These are phyloP conservation scores for Asterochloris erici DNA, from an alignment of 139 green algal genomes.

Conservation along the genomic window DNA sequence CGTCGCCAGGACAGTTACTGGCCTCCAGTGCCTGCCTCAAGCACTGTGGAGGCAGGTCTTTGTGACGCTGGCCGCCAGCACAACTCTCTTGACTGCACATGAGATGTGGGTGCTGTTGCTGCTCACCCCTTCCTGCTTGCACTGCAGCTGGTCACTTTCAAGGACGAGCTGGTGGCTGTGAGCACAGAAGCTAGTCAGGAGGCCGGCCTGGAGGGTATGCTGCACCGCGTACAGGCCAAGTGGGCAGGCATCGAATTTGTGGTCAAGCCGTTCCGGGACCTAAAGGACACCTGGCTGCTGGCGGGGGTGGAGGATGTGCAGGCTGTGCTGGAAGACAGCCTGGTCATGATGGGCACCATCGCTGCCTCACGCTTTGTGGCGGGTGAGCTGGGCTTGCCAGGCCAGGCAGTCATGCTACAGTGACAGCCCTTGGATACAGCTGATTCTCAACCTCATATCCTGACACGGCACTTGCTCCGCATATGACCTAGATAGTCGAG, in stretches of 20 bases:
- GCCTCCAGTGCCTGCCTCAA: too few relatives aligned
- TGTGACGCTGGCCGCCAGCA: too few relatives aligned
- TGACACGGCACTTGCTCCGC: too few relatives aligned
- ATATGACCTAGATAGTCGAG: too few relatives aligned
- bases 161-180: slow-evolving; percentile 53
- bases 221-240: slow-evolving; percentile 67
- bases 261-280: slow-evolving; percentile 78
- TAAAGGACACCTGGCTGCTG: slow-evolving; percentile 83
- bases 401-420: too few relatives aligned
- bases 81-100: too few relatives aligned
- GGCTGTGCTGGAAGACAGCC: slow-evolving; percentile 74
- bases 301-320: slow-evolving; percentile 76
- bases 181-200: slow-evolving; percentile 78
- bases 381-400: not conserved
- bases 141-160: slow-evolving; percentile 43
- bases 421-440: too few relatives aligned
- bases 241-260: slow-evolving; percentile 73
- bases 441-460: too few relatives aligned
- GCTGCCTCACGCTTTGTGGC: slow-evolving; percentile 44
- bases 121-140: not conserved
- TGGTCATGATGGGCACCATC: slow-evolving; percentile 85
- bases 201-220: slow-evolving; percentile 71
- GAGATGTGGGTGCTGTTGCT: not conserved
- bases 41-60: too few relatives aligned
- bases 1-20: too few relatives aligned